Evolutionary conservation across 495 filamentous ascomycete genomes (phyloP), one percentile per base, ranked within the genome.

Genomic region (Cetradonia linearis): DNA sequence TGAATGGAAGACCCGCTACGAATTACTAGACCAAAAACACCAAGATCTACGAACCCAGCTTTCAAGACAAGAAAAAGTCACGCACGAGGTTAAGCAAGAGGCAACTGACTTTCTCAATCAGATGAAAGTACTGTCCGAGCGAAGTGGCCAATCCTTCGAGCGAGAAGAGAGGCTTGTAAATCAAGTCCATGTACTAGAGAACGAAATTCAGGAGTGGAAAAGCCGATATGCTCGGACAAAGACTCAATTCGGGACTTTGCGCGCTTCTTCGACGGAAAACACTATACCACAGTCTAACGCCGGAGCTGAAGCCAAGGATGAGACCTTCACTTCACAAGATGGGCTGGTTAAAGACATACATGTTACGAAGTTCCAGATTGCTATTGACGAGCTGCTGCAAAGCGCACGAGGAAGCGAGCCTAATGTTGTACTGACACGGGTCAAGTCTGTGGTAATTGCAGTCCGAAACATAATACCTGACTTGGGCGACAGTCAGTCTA

Each of bases 321-420:
- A 82, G 59, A 85, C 83, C 14, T 82, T 95, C 63, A 77, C 85
- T 25, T 78, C 86, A 60, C 77, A 81, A 11, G 78, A 86, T 54
- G 93, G 93, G 2, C 68, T 92, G 28, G 83, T 98, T 52, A 88
- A 86, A 71, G 91, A 96, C 71, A 81, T 96, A 25, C 86, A 96
- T 73, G 82, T 98, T 50, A 96, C 93, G 38, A 89, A 88, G 63
- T 97, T 95, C 77, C 93, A 98, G 70, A 86, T 96, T 63, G 83
- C 91, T 18, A 87, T 98, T 60, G 93, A 97, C 68, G 93, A 96
- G 67, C 81, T 97, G 6, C 76, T 98, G n/a, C 84, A 83, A 38
- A 77, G 77, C 46, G 89, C 88, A 4, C 83, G 92, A 18, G 77
- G 74, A 30, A 81, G 86, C n/a, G 83, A 87, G 54, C 83, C 89